Percentiles rank a stretch among this genome's conserved stretches.
phyloP scores from a whole-genome alignment of 2,329 filamentous ascomycete genomes.

The Verticillium albo-atrum region DNA sequence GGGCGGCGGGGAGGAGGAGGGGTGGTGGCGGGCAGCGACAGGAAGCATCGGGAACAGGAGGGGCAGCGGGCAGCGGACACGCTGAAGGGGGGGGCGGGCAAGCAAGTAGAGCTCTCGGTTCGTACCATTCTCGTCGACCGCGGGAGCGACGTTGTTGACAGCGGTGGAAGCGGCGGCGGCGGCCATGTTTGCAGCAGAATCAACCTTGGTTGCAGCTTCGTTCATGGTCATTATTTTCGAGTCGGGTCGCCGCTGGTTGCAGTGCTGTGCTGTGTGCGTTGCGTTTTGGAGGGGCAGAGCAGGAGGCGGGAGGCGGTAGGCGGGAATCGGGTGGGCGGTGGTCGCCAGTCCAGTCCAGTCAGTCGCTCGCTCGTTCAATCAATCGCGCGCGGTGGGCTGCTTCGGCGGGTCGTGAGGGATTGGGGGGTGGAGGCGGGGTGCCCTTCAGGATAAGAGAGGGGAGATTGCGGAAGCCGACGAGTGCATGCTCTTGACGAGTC shows the following conservation, averaged over 20 bases:
- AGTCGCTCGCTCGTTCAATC: neutral
- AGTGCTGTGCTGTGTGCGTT: neutral
- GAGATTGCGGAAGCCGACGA: neutral
- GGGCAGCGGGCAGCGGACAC: constrained; percentile 24
- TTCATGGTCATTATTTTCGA: constrained; percentile 31
- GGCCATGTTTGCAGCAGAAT: constrained; percentile 32
- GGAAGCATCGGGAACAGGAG: constrained; percentile 3
- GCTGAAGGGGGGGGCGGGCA: constrained; percentile 20
- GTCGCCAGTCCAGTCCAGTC: neutral
- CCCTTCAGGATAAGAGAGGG: neutral
- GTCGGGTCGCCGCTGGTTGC: constrained; percentile 10
- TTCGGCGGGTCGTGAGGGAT: neutral
- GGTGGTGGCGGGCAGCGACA: neutral
- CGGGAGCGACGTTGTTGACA: constrained; percentile 17
- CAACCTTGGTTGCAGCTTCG: constrained; percentile 30
- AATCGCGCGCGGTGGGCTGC: neutral
- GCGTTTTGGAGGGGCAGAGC: neutral
- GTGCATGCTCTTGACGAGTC: neutral
- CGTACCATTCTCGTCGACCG: constrained; percentile 33
- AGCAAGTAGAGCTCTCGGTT: constrained; percentile 19
- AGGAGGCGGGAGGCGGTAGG: neutral
- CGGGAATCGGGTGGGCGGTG: neutral
- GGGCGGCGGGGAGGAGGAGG: constrained; percentile 14
- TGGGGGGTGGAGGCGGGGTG: neutral
- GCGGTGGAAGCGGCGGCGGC: constrained; percentile 25